Percentiles rank a stretch among this genome's conserved stretches.
These are phyloP conservation scores for Amyloporia xantha DNA, from an alignment of 768 basidiomycete genomes.

Conservation along the genomic window DNA sequence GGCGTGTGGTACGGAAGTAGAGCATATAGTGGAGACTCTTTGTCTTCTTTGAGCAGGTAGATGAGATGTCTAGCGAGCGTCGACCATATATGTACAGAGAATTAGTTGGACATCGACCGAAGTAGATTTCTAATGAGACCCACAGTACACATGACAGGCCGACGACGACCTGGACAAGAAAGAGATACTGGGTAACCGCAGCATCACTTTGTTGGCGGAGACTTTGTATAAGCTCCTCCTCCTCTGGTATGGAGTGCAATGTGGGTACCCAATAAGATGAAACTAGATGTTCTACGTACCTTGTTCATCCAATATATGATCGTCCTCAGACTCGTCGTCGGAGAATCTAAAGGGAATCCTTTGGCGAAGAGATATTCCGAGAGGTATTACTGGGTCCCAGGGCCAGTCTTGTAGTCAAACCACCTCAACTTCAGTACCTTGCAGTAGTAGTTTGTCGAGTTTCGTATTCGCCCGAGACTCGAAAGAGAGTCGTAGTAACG, in stretches of 20 bases:
- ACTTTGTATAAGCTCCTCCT: conserved; percentile 21
- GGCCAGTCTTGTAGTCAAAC: too few relatives aligned
- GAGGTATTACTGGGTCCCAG: too few relatives aligned
- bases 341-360: conserved; percentile 18
- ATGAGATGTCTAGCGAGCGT: conserved; percentile 16
- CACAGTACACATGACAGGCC: conserved; percentile 18
- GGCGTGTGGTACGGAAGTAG: conserved; percentile 10
- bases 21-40: conserved; percentile 15
- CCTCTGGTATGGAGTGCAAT: conserved; percentile 11
- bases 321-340: conserved; percentile 14
- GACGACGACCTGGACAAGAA: conserved; percentile 13
- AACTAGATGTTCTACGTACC: conserved; percentile 9
- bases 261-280: not conserved
- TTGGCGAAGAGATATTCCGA: conserved; percentile 5
- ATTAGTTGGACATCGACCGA: too few relatives aligned
- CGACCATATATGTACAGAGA: too few relatives aligned
- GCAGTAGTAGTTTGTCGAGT: too few relatives aligned
- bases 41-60: conserved; percentile 9
- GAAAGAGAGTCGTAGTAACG: too few relatives aligned
- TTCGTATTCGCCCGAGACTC: too few relatives aligned
- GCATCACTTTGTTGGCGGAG: conserved; percentile 13
- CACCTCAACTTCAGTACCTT: too few relatives aligned
- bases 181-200: conserved; percentile 11
- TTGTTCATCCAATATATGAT: conserved; percentile 22
- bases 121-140: too few relatives aligned